Conservation (phyloP, 345 rosid genomes). For the Eucalyptus fibrosa region DNA sequence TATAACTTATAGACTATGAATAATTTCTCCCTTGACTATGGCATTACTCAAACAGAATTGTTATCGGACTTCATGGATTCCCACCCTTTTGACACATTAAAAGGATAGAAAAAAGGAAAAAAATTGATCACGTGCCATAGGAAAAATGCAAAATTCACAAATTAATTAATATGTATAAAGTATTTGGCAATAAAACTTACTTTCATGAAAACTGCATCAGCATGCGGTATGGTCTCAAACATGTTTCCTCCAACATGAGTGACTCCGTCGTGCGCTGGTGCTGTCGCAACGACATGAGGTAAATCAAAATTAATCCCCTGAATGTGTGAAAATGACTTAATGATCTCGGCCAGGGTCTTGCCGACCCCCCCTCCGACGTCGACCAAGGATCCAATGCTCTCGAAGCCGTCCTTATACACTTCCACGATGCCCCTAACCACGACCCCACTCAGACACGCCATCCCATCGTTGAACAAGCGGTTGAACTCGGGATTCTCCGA, state of each 20-base stretch:
- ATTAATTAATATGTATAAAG: not conserved
- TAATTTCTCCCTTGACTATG: not conserved
- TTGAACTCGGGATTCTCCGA: not conserved
- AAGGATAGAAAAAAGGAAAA: not conserved
- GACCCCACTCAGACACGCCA: not conserved
- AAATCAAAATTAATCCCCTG: slow-evolving; percentile 8
- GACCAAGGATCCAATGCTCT: not conserved
- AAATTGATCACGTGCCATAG: not conserved
- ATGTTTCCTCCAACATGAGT: slow-evolving; percentile 4
- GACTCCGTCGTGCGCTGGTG: not conserved
- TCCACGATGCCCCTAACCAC: not conserved
- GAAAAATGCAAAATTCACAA: not conserved
- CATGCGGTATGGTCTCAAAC: slow-evolving; percentile 3
- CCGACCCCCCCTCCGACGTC: slow-evolving; percentile 12
- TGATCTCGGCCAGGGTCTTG: not conserved
- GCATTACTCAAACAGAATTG: not conserved
- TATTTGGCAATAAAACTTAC: not conserved
- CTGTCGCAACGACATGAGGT: slow-evolving; percentile 3
- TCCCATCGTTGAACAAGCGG: not conserved
- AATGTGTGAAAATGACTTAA: not conserved
- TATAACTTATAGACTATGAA: not conserved
- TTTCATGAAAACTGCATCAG: slow-evolving; percentile 2
- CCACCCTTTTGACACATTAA: not conserved
- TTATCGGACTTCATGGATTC: no score
- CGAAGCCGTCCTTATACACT: not conserved